phyloP scores from a whole-genome alignment of 495 filamentous ascomycete species.

The Daldinia decipiens region DNA sequence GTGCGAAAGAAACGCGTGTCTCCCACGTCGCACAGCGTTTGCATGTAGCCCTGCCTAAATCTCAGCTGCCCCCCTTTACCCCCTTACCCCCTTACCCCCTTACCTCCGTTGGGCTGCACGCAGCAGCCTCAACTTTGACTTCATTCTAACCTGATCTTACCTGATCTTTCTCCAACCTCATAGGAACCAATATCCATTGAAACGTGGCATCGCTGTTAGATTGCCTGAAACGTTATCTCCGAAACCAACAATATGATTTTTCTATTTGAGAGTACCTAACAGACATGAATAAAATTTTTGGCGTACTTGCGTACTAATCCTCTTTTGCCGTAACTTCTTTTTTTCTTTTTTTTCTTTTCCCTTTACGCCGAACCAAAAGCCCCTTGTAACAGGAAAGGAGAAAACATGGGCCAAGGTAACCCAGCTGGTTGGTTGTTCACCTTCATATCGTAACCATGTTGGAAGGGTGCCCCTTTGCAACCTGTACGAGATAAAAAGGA shows the following conservation, averaged over 20 bases:
- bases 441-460: conserved; percentile 5
- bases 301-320: conserved; percentile 43
- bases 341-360: conserved; percentile 22
- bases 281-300: conserved; percentile 28
- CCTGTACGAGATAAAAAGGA: conserved; percentile 21
- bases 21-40: conserved; percentile 45
- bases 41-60: conserved; percentile 42
- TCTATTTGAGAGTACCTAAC: conserved; percentile 37
- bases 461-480: conserved; percentile 5
- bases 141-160: conserved; percentile 30
- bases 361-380: conserved; percentile 29
- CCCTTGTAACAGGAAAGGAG: conserved; percentile 14
- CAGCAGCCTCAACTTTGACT: conserved; percentile 45
- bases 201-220: conserved; percentile 36
- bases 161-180: conserved; percentile 1
- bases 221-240: conserved; percentile 16
- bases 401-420: conserved; percentile 1
- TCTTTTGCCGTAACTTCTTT: conserved; percentile 34
- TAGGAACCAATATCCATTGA: conserved; percentile 17
- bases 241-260: conserved; percentile 24
- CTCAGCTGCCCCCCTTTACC: conserved; percentile 18
- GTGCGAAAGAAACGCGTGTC: conserved; percentile 43
- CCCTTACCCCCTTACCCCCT: too few species aligned
- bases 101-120: conserved; percentile 31
- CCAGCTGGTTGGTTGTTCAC: background rate